Percentiles rank a stretch among this genome's conserved stretches.
Conservation (phyloP, 1,284 basidiomycete species). For the Peniophora sp. region DNA sequence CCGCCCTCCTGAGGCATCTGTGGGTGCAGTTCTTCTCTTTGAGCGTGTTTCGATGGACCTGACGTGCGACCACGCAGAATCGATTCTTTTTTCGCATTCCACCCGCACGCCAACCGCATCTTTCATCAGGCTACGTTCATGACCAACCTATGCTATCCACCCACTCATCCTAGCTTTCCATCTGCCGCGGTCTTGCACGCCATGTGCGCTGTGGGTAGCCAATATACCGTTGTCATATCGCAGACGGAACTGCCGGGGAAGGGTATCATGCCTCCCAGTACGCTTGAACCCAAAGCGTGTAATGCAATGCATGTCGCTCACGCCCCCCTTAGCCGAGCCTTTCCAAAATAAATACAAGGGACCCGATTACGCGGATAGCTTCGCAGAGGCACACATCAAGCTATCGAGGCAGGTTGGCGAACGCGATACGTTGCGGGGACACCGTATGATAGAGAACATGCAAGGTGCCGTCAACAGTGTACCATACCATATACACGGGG, state of each 20-base stretch:
- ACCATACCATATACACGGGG: no score
- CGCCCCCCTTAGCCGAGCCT: background rate
- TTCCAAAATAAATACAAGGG: background rate
- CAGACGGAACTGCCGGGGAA: background rate
- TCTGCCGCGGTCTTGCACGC: conserved; percentile 60
- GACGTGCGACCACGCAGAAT: conserved; percentile 36
- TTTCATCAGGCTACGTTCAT: conserved; percentile 62
- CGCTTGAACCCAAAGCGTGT: background rate
- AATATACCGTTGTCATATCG: background rate
- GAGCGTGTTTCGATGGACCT: background rate
- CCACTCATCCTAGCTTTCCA: conserved; percentile 67
- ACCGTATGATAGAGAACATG: conserved; percentile 44
- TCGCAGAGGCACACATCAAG: conserved; percentile 55
- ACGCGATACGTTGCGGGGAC: conserved; percentile 33
- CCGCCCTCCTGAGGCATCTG: conserved; percentile 59
- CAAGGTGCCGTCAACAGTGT: conserved; percentile 43
- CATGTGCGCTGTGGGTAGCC: conserved; percentile 51
- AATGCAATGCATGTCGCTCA: background rate
- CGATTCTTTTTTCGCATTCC: conserved; percentile 65
- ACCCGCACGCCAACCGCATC: conserved; percentile 58
- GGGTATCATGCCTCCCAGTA: background rate
- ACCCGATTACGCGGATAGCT: background rate
- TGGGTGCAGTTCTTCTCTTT: conserved; percentile 23
- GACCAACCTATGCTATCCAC: conserved; percentile 52
- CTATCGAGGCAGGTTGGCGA: conserved; percentile 36